Percentiles rank a stretch among this genome's conserved stretches.
Conservation (phyloP, 352 stramenopile species). For the Phytopythium oedochilum region DNA sequence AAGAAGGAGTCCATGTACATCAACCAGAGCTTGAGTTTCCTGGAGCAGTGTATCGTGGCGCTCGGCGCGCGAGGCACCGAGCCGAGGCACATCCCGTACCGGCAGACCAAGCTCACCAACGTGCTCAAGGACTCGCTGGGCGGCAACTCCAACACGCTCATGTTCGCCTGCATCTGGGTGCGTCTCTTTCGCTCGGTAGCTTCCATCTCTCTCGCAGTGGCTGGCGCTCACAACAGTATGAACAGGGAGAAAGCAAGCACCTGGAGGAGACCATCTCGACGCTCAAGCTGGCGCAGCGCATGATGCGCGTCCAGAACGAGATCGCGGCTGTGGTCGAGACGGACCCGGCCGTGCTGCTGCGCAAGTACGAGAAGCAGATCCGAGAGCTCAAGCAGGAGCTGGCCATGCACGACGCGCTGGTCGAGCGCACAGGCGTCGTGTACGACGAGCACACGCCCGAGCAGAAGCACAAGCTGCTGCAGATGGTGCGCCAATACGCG, state of each 20-base stretch:
- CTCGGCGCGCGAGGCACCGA: slow-evolving; percentile 51
- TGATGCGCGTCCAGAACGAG: slow-evolving; percentile 94
- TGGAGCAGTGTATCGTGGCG: slow-evolving; percentile 94
- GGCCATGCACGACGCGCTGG: slow-evolving; percentile 92
- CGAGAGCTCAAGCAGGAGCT: slow-evolving; percentile 92
- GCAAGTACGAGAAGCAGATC: slow-evolving; percentile 91
- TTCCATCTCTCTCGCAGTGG: not conserved
- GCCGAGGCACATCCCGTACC: slow-evolving; percentile 87
- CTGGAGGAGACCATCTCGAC: slow-evolving; percentile 93
- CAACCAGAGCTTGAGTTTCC: slow-evolving; percentile 94
- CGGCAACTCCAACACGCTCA: slow-evolving; percentile 94
- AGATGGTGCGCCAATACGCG: slow-evolving; percentile 70
- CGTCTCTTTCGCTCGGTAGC: not conserved
- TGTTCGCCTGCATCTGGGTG: slow-evolving; percentile 93
- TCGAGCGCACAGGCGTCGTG: slow-evolving; percentile 77
- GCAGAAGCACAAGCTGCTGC: slow-evolving; percentile 79
- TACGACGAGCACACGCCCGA: slow-evolving; percentile 91
- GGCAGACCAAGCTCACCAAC: slow-evolving; percentile 94
- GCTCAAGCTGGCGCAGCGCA: slow-evolving; percentile 89
- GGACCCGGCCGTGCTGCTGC: slow-evolving; percentile 78
- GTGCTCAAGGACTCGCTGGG: slow-evolving; percentile 92
- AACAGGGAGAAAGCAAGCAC: slow-evolving; percentile 80
- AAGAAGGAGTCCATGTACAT: slow-evolving; percentile 98
- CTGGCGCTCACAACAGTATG: not conserved
- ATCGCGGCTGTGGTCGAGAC: slow-evolving; percentile 80